Percentiles rank a stretch among this genome's conserved stretches.
These are phyloP conservation scores for Ceratocystis cubensis DNA, from an alignment of 2,329 filamentous ascomycete genomes.

Conservation along the genomic window DNA sequence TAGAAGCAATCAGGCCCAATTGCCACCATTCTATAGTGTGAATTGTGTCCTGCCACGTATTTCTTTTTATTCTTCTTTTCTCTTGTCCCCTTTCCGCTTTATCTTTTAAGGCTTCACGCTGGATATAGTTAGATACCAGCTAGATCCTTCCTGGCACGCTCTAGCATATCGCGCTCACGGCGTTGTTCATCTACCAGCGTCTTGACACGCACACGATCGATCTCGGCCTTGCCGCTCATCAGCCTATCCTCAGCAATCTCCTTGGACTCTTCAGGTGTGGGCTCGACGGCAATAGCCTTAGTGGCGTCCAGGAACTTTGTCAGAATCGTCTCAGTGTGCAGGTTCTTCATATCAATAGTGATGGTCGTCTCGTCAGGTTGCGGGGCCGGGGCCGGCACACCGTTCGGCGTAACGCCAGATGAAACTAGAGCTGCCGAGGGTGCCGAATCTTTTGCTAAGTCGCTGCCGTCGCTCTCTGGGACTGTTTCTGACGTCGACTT, in stretches of 20 bases:
- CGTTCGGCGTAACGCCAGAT: constrained; percentile 36
- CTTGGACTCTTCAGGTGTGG: constrained; percentile 46
- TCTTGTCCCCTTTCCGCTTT: constrained; percentile 28
- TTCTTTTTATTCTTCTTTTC: constrained; percentile 39
- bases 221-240: constrained; percentile 4
- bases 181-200: constrained; percentile 15
- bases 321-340: constrained; percentile 50
- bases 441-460: constrained; percentile 24
- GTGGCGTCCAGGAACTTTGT: constrained; percentile 50
- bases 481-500: constrained; percentile 26
- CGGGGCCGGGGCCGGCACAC: constrained; percentile 34
- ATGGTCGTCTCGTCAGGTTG: constrained; percentile 38
- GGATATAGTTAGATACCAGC: constrained; percentile 27
- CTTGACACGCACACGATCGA: constrained; percentile 16
- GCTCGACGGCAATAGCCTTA: constrained; percentile 43
- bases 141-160: constrained; percentile 19
- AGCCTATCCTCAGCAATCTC: constrained; percentile 28
- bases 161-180: constrained; percentile 18
- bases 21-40: constrained; percentile 45
- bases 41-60: constrained; percentile 43
- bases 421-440: constrained; percentile 33
- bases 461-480: background rate
- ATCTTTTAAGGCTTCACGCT: background rate
- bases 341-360: constrained; percentile 51
- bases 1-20: background rate